Base-by-base conservation (phyloP, 2,329 filamentous ascomycete genomes). In the Scopulariopsis brevicaulis region DNA sequence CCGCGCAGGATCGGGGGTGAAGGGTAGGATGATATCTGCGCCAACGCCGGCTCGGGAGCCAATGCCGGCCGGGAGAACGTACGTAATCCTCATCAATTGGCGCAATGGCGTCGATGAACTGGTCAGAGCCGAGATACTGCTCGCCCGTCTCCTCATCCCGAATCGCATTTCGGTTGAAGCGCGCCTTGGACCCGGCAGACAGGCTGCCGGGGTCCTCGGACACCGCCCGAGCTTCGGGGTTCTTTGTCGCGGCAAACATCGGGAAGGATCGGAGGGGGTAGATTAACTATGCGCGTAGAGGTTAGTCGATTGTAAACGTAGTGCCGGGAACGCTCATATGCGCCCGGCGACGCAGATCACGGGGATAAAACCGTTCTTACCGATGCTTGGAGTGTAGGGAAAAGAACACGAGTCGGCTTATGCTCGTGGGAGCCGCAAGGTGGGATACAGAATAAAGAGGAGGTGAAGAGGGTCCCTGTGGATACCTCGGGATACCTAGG, bases 81-180 rank as follows among this genome's bases (percentile, higher is more conserved):
- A 96, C 93, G 74, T 94, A 97, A 76, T 97, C 91, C 73, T 96
- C 90, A 60, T 84, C 79, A 54, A 81, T 80, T 5, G 94, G 94
- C 65, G 90, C 92, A 74, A 99, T 85, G 32, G 93, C 93, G 67
- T 92, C 80, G 66, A 96, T 84, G 71, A 99, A 99, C 70, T 95
- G 83, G n/a, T 92, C 83, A 61, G 87, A 83, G 53, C 81, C 85
- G 82, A 99, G 88, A 68, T 82, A 90, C 59, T 85, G 77, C 67
- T 96, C 90, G 59, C 88, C 92, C 11, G 84, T 80, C 64, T 84
- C 78, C 60, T 86, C 77, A 67, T 96, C 90, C 70, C 86, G 87
- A 67, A 81, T 74, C 48, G 94, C 90, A 76, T 92, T 79, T 68
- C 82, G 82, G 65, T 84, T 73, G 73, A 97, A 99, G 62, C 84